Conservation (phyloP, 2,329 filamentous ascomycete genomes). For the Phialocephala sp. region DNA sequence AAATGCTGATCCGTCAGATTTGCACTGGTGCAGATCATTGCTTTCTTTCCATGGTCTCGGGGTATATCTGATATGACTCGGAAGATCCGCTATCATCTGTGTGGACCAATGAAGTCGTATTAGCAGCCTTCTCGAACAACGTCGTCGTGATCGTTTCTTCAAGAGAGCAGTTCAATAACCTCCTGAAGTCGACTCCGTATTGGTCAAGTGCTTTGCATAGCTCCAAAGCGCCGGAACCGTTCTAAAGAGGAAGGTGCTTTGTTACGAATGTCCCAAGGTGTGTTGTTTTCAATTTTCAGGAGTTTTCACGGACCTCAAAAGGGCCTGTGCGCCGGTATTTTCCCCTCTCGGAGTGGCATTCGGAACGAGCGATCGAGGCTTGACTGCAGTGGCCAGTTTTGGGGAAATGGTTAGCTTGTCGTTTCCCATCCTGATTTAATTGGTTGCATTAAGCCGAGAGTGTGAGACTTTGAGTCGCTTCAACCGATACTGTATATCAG, state of each 20-base stretch:
- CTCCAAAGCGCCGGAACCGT: neutral
- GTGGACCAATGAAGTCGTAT: neutral
- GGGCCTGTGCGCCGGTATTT: neutral
- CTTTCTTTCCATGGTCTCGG: neutral
- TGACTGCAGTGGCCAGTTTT: neutral
- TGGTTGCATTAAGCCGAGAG: neutral
- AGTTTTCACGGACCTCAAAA: neutral
- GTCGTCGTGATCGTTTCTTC: neutral
- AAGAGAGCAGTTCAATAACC: neutral
- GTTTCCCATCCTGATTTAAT: neutral
- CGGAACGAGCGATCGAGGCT: neutral
- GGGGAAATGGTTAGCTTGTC: neutral
- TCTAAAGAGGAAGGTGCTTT: neutral
- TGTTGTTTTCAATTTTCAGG: neutral
- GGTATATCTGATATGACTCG: neutral
- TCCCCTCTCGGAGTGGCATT: neutral
- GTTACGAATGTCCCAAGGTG: neutral
- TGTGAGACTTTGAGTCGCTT: neutral
- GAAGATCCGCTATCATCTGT: neutral
- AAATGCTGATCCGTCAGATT: neutral
- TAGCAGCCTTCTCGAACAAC: neutral
- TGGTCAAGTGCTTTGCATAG: neutral
- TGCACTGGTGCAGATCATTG: neutral
- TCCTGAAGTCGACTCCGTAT: neutral
- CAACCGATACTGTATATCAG: neutral